Conservation (phyloP, 225 moss, liverwort and hornwort species). For the Marchantia paleacea region DNA sequence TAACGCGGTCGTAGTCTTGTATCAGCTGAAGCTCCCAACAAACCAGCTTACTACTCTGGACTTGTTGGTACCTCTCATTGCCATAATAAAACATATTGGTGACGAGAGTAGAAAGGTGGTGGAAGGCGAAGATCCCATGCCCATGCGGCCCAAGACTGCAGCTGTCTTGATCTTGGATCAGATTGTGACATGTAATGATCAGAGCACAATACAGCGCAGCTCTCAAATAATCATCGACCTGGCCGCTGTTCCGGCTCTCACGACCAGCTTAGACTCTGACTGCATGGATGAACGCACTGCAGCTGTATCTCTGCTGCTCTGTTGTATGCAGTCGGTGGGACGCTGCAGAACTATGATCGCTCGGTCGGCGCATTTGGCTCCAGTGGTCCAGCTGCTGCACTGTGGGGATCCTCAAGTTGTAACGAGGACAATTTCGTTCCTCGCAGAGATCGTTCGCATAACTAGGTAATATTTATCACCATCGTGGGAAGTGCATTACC, state of each 20-base stretch:
- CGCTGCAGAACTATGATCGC: slow-evolving; percentile 34
- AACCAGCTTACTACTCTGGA: slow-evolving; percentile 28
- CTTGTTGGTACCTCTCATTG: slow-evolving; percentile 32
- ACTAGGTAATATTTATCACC: slow-evolving; percentile 32
- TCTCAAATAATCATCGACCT: slow-evolving; percentile 25
- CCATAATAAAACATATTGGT: slow-evolving; percentile 31
- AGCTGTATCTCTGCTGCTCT: slow-evolving; percentile 34
- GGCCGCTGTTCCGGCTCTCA: slow-evolving; percentile 33
- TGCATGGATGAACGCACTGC: slow-evolving; percentile 36
- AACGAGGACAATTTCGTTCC: slow-evolving; percentile 37
- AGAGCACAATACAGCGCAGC: slow-evolving; percentile 10
- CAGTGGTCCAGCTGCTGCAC: slow-evolving; percentile 45
- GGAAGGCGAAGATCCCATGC: slow-evolving; percentile 22
- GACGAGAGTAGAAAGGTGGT: slow-evolving; percentile 13
- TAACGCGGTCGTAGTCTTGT: slow-evolving; percentile 35
- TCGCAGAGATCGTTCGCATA: slow-evolving; percentile 37
- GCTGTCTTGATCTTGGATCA: slow-evolving; percentile 43
- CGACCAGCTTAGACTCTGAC: slow-evolving; percentile 28
- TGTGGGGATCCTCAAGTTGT: slow-evolving; percentile 30
- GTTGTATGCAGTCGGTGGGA: slow-evolving; percentile 46
- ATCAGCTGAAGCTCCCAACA: slow-evolving; percentile 33
- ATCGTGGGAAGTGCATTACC: not conserved
- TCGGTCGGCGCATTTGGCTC: slow-evolving; percentile 20
- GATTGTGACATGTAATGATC: slow-evolving; percentile 37
- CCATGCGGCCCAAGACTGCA: slow-evolving; percentile 41